A percentile compares a stretch with the other conserved stretches of the same genome.
These are phyloP conservation scores for Collybiopsis luxurians DNA, from an alignment of 768 basidiomycete genomes.

Conservation along the genomic window DNA sequence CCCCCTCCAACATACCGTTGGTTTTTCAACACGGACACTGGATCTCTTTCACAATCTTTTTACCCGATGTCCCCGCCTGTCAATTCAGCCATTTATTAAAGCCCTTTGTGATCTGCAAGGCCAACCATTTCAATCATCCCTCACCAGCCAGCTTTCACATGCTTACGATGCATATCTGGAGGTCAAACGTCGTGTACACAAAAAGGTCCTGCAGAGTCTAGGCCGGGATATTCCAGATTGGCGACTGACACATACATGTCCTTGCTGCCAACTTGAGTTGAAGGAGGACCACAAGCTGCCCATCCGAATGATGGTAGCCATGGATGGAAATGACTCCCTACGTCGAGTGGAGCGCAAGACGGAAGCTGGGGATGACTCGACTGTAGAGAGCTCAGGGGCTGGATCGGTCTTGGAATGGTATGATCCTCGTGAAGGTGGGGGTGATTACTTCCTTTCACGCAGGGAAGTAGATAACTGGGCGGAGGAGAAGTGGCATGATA, in stretches of 20 bases:
- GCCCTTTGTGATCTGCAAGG: not conserved
- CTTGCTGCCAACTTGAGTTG: conserved; percentile 7
- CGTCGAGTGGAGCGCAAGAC: not conserved
- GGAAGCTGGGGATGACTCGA: not conserved
- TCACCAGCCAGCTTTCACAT: conserved; percentile 20
- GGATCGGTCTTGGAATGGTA: conserved; percentile 11
- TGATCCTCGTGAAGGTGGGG: conserved; percentile 7
- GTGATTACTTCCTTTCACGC: too few relatives aligned
- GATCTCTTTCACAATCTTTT: not conserved
- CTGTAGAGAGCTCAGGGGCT: too few relatives aligned
- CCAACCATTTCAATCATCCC: conserved; percentile 10
- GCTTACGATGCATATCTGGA: conserved; percentile 23
- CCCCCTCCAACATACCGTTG: too few relatives aligned
- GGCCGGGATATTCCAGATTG: conserved; percentile 19
- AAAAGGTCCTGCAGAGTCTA: too few relatives aligned
- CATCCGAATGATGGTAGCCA: not conserved
- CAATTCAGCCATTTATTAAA: not conserved
- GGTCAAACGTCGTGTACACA: conserved; percentile 14
- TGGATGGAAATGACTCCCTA: conserved; percentile 1
- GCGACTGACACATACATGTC: conserved; percentile 23
- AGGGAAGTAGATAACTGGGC: conserved; percentile 18
- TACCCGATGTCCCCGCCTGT: not conserved
- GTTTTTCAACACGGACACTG: too few relatives aligned
- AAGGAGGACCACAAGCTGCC: not conserved
- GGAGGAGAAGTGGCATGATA: not conserved